Base-by-base conservation (phyloP, 257 asterid species). In the Ligustrum vulgare region DNA sequence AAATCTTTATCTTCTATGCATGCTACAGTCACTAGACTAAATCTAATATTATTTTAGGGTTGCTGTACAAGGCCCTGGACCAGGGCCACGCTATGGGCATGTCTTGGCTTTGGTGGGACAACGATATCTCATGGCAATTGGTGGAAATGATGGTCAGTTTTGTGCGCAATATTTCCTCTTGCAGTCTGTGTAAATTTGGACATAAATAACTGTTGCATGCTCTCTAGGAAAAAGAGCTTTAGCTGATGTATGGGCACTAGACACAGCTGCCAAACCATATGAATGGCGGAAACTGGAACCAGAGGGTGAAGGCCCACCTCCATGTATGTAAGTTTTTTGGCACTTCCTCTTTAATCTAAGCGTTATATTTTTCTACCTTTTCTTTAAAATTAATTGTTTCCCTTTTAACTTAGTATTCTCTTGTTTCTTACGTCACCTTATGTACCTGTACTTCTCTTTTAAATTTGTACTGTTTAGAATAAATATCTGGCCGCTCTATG, bases 21-120 rank as follows among this genome's bases (percentile, higher is more conserved):
- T 3, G 56, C 56, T 41, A 45, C 56, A 45, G n/a, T 45, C 8
- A 45, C 56, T 45, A 15, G 56, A 15, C 20, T 45, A 12, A 45
- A 45, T 15, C 8, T 16, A 45, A 45, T 67, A 34, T 80, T 80
- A 58, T 66, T 65, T 54, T 77, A 92, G 97, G 92, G 98, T 94
- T 75, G 97, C 87, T 41, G 99, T 94, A 73, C 99, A 92, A 80
- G 99, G 98, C 67, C 98, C 96, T 70, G 97, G 99, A 75, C 99
- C 98, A 67, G 99, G 99, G 80, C 95, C 98, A 15, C 96, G 98
- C 47, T 92, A 92, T 83, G 99, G 99, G 79, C 99, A 94, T 80
- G 97, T 95, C 73, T 92, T 92, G 98, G 99, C 98, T 82, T 87
- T 95, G 88, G 99, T 95, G 66, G 99, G 99, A 70, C 99, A 95